Evolutionary conservation across 2,329 filamentous ascomycete species (phyloP).

Genomic region (Alternaria sp.): DNA sequence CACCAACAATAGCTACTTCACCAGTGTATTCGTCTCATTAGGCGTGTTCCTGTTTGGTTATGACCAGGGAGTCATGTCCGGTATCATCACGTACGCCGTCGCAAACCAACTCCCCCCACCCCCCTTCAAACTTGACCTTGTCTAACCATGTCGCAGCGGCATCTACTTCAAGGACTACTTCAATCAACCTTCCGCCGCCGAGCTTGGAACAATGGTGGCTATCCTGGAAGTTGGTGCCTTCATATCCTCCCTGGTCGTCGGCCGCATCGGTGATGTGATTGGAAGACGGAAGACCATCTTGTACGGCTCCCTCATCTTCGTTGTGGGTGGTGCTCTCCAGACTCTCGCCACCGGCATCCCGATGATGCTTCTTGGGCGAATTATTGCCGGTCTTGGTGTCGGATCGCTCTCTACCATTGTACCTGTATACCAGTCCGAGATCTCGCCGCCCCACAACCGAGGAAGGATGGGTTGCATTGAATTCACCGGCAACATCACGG

Average conservation of each 20-base stretch:
- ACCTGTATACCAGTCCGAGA: conserved; percentile 63
- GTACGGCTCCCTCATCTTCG: conserved; percentile 90
- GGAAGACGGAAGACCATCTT: conserved; percentile 89
- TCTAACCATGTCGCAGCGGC: conserved; percentile 66
- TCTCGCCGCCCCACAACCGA: conserved; percentile 91
- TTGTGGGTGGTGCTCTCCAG: conserved; percentile 83
- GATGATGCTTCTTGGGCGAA: conserved; percentile 75
- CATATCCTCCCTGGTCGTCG: conserved; percentile 85
- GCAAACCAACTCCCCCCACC: conserved; percentile 7
- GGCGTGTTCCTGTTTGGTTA: conserved; percentile 91
- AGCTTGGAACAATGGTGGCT: conserved; percentile 96
- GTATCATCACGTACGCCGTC: conserved; percentile 70
- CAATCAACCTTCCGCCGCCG: conserved; percentile 81
- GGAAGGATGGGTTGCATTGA: conserved; percentile 97
- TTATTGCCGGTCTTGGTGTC: conserved; percentile 61
- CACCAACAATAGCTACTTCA: conserved; percentile 76
- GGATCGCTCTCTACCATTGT: conserved; percentile 62
- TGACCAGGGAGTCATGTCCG: conserved; percentile 89
- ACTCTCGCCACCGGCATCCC: conserved; percentile 81
- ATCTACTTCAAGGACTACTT: conserved; percentile 92
- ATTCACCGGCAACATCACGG: conserved; percentile 95
- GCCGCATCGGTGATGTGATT: conserved; percentile 88
- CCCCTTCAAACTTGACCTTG: conserved; percentile 32
- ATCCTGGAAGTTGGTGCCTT: conserved; percentile 95
- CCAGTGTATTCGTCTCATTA: conserved; percentile 86